These are phyloP conservation scores for Kodamaea fungicola DNA, from an alignment of 1,139 yeast species.

Conservation along the genomic window DNA sequence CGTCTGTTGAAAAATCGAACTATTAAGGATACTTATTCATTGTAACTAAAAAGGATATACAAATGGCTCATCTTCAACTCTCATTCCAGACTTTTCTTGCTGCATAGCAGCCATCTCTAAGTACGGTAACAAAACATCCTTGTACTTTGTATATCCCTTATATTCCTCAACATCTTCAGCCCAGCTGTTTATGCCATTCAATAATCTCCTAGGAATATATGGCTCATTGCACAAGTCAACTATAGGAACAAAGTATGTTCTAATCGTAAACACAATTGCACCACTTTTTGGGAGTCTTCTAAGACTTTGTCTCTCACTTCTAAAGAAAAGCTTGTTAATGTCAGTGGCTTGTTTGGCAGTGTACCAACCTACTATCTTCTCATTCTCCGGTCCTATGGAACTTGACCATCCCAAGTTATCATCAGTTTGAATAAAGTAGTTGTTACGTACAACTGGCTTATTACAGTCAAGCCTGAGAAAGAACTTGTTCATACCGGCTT, in stretches of 20 bases:
- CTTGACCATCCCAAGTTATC: constrained; percentile 60
- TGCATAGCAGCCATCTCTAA: constrained; percentile 47
- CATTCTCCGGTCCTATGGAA: constrained; percentile 57
- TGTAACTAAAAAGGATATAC: constrained; percentile 46
- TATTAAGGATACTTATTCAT: no score
- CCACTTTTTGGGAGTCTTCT: constrained; percentile 62
- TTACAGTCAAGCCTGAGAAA: constrained; percentile 53
- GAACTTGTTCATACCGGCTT: constrained; percentile 63
- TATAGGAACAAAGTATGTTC: constrained; percentile 61
- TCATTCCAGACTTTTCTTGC: constrained; percentile 48
- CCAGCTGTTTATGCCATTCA: constrained; percentile 60
- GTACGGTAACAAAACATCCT: constrained; percentile 53
- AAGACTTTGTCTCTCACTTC: constrained; percentile 69
- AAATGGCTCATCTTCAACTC: constrained; percentile 33
- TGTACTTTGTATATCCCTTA: constrained; percentile 54
- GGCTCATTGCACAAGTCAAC: constrained; percentile 55
- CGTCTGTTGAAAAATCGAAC: no score
- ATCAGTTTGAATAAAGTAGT: constrained; percentile 65
- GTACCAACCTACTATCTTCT: constrained; percentile 50
- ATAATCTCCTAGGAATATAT: constrained; percentile 53
- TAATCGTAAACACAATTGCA: constrained; percentile 57
- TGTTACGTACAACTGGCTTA: constrained; percentile 60
- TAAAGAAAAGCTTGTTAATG: constrained; percentile 45
- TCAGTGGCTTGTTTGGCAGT: constrained; percentile 52
- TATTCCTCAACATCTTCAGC: constrained; percentile 55